phyloP scores from a whole-genome alignment of 1,284 basidiomycete species.

The Rhizopogon parksii region DNA sequence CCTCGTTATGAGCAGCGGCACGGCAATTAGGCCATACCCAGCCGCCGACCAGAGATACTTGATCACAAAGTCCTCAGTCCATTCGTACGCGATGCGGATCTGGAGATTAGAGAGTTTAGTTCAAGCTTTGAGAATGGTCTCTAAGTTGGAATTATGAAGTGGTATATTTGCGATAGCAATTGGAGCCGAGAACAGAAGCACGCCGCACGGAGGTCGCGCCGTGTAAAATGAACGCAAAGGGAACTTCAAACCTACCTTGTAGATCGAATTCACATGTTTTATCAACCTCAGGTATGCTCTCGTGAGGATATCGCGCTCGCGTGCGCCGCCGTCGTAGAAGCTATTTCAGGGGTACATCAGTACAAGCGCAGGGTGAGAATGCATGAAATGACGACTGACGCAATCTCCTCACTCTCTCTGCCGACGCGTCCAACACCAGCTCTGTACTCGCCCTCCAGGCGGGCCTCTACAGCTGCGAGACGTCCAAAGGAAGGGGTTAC shows the following conservation, averaged over 20 bases:
- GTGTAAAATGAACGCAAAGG: neutral
- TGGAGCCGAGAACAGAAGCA: too few relatives aligned
- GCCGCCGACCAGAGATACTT: conserved; percentile 92
- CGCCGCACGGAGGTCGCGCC: too few relatives aligned
- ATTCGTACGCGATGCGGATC: conserved; percentile 80
- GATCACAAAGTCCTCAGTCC: conserved; percentile 92
- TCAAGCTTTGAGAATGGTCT: neutral
- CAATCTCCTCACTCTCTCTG: conserved; percentile 90
- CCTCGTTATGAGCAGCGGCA: conserved; percentile 71
- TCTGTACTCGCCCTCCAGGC: conserved; percentile 85
- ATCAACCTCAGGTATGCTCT: conserved; percentile 77
- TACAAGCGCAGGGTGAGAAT: neutral
- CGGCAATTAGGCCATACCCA: conserved; percentile 83
- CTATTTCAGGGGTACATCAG: conserved; percentile 30
- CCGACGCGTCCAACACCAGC: conserved; percentile 84
- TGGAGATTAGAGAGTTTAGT: conserved; percentile 17
- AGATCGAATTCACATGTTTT: conserved; percentile 87
- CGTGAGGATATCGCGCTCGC: conserved; percentile 82
- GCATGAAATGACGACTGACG: conserved; percentile 42
- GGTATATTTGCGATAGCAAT: too few relatives aligned
- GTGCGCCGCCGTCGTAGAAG: conserved; percentile 87
- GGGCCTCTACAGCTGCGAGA: conserved; percentile 84
- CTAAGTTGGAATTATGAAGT: neutral
- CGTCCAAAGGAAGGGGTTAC: conserved; percentile 94
- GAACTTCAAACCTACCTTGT: conserved; percentile 53